Base-by-base conservation (phyloP, 2,329 filamentous ascomycete species). In the Tolypocladium ovalisporum region DNA sequence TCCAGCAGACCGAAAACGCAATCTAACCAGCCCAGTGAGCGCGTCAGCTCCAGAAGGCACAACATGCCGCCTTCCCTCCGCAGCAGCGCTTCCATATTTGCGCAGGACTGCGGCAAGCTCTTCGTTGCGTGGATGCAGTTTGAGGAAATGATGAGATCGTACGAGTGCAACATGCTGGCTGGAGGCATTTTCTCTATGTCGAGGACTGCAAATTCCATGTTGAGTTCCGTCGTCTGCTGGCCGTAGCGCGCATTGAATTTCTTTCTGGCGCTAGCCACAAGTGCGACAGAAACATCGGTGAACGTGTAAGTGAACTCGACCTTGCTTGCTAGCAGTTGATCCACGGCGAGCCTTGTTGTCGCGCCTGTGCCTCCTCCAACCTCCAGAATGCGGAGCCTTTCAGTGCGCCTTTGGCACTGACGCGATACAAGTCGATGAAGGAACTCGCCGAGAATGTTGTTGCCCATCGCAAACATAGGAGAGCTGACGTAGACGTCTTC, bases 341-440 rank as follows among this genome's bases (percentile, higher is more conserved):
- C 58, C 0, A 73, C 56, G 1, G 77, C 29, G 1, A 63, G 56
- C 13, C 59, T 61, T 0, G 76, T 74, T 0, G 76, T 78, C 0
- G 71, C 74, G 3, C 76, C 75, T 1, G 74, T 76, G 13, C 75
- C 75, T 0, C 68, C 74, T 0, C 76, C 75, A 9, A 77, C 59
- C 61, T 78, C 75, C 54, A 79, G 66, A 40, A 78, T 72, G 3
- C 66, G 63, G n/a, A 75, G 59, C 4, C 63, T 52, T 7, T 53
- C 29, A 1, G 15, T 19, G 34, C 59, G 42, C 24, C 52, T 17
- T 10, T 40, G 37, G 39, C 9, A 8, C 10, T 54, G 32, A 54
- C 32, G 10, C 13, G 49, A 53, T 4, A 47, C 15, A 6, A 56
- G 22, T 24, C 37, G 51, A 22, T 15, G 6, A 12, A 56, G 34